phyloP scores from a whole-genome alignment of 2,329 filamentous ascomycete genomes.

The Penicillium sp. region DNA sequence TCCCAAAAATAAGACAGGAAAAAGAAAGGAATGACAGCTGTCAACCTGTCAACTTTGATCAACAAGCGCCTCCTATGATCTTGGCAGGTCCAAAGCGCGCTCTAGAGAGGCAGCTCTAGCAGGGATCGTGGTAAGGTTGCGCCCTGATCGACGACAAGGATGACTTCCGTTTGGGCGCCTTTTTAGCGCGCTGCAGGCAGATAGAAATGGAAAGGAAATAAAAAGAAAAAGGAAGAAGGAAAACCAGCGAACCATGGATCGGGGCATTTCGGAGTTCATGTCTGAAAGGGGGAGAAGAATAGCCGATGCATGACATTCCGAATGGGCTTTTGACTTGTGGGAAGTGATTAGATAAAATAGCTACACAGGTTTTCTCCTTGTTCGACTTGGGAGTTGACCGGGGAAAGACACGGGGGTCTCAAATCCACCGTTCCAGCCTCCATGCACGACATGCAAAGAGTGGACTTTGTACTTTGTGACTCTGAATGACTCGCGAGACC shows the following conservation, averaged over 20 bases:
- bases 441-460: neutral
- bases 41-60: constrained; percentile 26
- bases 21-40: constrained; percentile 8
- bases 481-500: neutral
- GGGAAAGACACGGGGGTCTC: neutral
- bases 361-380: too few species aligned
- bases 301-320: neutral
- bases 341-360: neutral
- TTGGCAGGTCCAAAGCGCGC: constrained; percentile 7
- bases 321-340: neutral
- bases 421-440: neutral
- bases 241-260: constrained; percentile 9
- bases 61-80: constrained; percentile 6
- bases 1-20: neutral
- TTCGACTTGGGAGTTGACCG: too few species aligned
- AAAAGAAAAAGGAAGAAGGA: constrained; percentile 21
- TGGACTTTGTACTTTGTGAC: too few species aligned
- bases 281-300: constrained; percentile 5
- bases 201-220: constrained; percentile 16
- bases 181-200: constrained; percentile 16
- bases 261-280: neutral
- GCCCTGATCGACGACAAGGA: constrained; percentile 20
- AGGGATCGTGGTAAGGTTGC: constrained; percentile 15
- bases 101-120: constrained; percentile 6
- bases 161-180: constrained; percentile 3